Percentiles rank a stretch among this genome's conserved stretches.
phyloP scores from a whole-genome alignment of 371 early-diverging fungal genomes.

The Apophysomyces elegans region DNA sequence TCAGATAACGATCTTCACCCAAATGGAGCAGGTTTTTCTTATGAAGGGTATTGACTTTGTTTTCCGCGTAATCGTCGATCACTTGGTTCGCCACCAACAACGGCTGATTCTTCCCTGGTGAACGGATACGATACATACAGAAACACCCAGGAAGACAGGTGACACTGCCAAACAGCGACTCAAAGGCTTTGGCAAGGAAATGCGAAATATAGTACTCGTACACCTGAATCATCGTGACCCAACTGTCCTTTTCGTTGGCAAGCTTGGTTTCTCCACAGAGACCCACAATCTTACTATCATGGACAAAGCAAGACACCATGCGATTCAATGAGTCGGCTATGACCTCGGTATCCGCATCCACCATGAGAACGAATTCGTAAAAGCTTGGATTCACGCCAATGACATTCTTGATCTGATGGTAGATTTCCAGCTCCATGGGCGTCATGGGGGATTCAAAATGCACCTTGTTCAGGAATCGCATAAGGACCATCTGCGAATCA shows the following conservation, averaged over 20 bases:
- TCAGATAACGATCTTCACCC: conserved; percentile 93
- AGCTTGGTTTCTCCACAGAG: conserved; percentile 82
- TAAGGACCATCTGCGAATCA: conserved; percentile 83
- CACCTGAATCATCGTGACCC: conserved; percentile 91
- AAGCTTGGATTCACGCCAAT: conserved; percentile 85
- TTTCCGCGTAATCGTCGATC: conserved; percentile 93
- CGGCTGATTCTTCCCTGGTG: conserved; percentile 82
- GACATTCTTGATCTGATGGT: conserved; percentile 85
- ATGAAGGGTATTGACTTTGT: conserved; percentile 97
- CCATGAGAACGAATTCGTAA: conserved; percentile 69
- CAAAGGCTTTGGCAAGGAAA: conserved; percentile 81
- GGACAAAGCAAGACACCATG: conserved; percentile 71
- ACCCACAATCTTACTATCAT: conserved; percentile 79
- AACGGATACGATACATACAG: conserved; percentile 90
- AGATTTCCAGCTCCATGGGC: conserved; percentile 90
- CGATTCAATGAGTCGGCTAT: conserved; percentile 67
- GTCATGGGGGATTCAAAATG: conserved; percentile 78
- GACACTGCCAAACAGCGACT: conserved; percentile 82
- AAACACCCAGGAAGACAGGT: conserved; percentile 95
- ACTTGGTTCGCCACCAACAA: conserved; percentile 89
- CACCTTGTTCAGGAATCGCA: conserved; percentile 80
- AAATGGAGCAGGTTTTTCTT: conserved; percentile 86
- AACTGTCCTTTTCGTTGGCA: conserved; percentile 81
- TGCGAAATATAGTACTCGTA: conserved; percentile 86
- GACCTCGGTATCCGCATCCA: conserved; percentile 74